Base-by-base conservation (phyloP, 2,329 filamentous ascomycete genomes). In the Nigrograna mackinnonii region DNA sequence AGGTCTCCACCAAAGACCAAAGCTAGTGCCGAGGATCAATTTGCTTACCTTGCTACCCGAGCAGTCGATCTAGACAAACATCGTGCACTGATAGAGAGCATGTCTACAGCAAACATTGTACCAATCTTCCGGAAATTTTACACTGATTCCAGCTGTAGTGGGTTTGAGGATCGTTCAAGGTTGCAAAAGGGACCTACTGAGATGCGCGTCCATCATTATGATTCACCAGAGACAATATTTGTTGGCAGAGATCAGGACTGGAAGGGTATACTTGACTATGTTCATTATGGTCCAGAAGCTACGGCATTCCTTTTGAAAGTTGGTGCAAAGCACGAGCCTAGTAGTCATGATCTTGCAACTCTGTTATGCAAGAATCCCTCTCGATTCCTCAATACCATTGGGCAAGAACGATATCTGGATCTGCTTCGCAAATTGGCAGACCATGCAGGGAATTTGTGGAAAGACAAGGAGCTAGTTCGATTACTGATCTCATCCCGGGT, bases 241-340 rank as follows among this genome's bases (percentile, higher is more conserved):
- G 77, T 99, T 2, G 94, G 94, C 6, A 76, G 79, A 22, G 76
- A 79, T 39, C 74, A 81, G 41, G 78, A 85, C 52, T 99, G 95
- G 58, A 87, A 83, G 9, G 88, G 95, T 22, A 95, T 99, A 22
- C 96, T 99, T 54, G 91, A 97, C 63, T 99, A 96, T 68, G 91
- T 97, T 12, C 89, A 97, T 64, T 99, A 96, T 71, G 91, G 92
- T 0, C 73, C 79, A 22, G 85, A 92, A 62, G 92, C 89, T 2
- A 97, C 97, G 58, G 77, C 87, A 0, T 99, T 99, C 59, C 73
- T 99, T 14, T 82, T 91, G 55, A 88, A 89, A 49, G 89, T 91
- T 51, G 94, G 94, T 7, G 92, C 91, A 3, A 96, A 95, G 68
- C 85, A 83, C 49, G 92, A 99, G 67, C 94, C 94, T 4, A 95